Base-by-base conservation (phyloP, 495 filamentous ascomycete genomes). In the Talaromyces nanjingensis region DNA sequence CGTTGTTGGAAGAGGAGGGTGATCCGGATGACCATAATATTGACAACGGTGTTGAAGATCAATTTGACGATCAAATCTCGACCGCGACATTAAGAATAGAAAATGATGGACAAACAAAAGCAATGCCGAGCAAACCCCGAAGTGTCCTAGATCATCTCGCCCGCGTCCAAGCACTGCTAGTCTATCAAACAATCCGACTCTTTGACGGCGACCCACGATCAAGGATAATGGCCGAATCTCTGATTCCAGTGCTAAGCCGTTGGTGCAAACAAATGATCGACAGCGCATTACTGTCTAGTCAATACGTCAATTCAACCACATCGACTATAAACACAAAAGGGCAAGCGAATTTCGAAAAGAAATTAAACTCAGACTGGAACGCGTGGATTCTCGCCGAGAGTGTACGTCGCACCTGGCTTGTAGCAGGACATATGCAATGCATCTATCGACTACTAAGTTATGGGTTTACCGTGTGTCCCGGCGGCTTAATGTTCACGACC, bases 191-290 rank as follows among this genome's bases (percentile, higher is more conserved):
- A 47, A 82, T 87, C 63, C 76, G 79, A 7, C 73, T 88, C 16
- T 84, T 85, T 65, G 83, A 86, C 66, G 81, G 80, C 33, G 80
- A 85, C 67, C 77, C 84, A 58, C 74, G 79, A 42, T 75, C 77
- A 42, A 75, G 79, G 7, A 72, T 75, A 2, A 67, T 77, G 25
- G 79, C 82, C 31, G 82, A 85, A 63, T 56, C 67, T n/a, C 65
- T 78, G 18, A 79, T 82, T 14, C 69, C 76, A 0, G 74, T 75
- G 18, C 70, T 86, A 12, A 29, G 9, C 11, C 24, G 14, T 0
- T 62, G 60, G 60, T 52, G 60, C 29, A 54, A 47, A n/a, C 22
- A 22, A 20, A 62, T 62, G 60, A 9, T 62, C 45, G 60, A 62
- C 11, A 52, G 60, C n/a, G 60, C 60, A 18, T 62, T 62, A 49